Evolutionary conservation across 78 protist genomes (phyloP).

Genomic region (Bigelowiella natans): DNA sequence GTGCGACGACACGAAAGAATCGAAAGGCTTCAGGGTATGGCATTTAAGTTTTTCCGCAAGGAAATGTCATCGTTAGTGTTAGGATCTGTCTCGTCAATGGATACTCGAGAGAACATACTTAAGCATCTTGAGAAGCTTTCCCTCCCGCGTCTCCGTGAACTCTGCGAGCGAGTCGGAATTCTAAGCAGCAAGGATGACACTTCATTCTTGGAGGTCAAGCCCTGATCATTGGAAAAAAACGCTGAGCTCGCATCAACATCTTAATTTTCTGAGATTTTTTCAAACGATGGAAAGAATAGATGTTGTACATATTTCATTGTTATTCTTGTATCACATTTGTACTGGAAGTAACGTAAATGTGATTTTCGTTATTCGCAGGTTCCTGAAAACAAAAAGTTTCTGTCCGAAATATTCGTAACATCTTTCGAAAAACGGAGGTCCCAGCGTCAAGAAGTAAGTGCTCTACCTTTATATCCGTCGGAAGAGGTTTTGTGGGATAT

Average conservation of each 20-base stretch:
- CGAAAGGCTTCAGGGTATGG: conserved; percentile 41
- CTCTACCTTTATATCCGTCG: conserved; percentile 11
- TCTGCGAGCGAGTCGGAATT: not conserved
- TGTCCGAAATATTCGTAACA: not conserved
- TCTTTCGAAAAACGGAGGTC: conserved; percentile 24
- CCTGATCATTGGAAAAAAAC: too few species aligned
- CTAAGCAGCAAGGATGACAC: not conserved
- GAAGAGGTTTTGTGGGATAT: conserved; percentile 21
- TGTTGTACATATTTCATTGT: too few species aligned
- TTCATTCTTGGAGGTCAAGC: not conserved
- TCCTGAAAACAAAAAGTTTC: not conserved
- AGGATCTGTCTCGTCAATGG: not conserved
- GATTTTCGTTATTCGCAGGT: too few species aligned
- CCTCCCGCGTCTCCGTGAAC: conserved; percentile 25
- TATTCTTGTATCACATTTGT: too few species aligned
- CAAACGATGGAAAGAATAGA: too few species aligned
- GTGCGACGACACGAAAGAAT: conserved; percentile 43
- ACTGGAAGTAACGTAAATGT: too few species aligned
- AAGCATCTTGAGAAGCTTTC: conserved; percentile 9
- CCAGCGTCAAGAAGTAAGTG: conserved; percentile 38
- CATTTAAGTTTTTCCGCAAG: not conserved
- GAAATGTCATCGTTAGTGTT: not conserved
- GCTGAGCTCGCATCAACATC: too few species aligned
- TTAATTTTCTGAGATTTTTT: too few species aligned
- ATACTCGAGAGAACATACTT: not conserved